Conservation (phyloP, 2,329 filamentous ascomycete genomes). For the Tolypocladium cylindrosporum region DNA sequence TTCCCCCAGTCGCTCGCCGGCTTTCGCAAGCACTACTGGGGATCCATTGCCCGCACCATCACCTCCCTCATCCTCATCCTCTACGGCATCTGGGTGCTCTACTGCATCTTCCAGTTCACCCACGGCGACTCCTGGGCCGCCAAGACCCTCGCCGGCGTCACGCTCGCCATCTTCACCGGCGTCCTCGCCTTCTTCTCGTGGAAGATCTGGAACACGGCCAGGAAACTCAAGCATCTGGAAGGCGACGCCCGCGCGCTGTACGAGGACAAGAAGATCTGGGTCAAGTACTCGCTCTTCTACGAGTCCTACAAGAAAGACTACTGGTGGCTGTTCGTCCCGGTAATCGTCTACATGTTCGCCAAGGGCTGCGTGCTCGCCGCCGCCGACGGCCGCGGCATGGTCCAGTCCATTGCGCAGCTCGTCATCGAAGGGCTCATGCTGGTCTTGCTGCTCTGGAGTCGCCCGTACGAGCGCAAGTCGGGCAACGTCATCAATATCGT, state of each 20-base stretch:
- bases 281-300: constrained; percentile 96
- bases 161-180: constrained; percentile 68
- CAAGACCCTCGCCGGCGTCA: constrained; percentile 72
- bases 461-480: constrained; percentile 79
- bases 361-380: constrained; percentile 81
- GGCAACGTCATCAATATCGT: constrained; percentile 88
- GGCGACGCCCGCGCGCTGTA: constrained; percentile 68
- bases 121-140: constrained; percentile 91
- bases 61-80: constrained; percentile 83
- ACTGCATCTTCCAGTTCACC: constrained; percentile 93
- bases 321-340: constrained; percentile 94
- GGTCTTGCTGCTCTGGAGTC: constrained; percentile 67
- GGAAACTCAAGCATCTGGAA: constrained; percentile 61
- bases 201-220: constrained; percentile 71
- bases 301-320: constrained; percentile 88
- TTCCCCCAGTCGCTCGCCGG: constrained; percentile 71
- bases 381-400: constrained; percentile 74
- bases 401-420: constrained; percentile 71
- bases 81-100: constrained; percentile 91
- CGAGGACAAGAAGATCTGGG: constrained; percentile 82
- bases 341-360: constrained; percentile 81
- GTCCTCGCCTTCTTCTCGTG: constrained; percentile 75
- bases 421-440: constrained; percentile 75
- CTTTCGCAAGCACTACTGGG: constrained; percentile 96
- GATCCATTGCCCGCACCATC: constrained; percentile 77